Percentiles rank a stretch among this genome's conserved stretches.
Evolutionary conservation across 75 land plant genomes (phyloP).

Genomic region (Pinus taeda): DNA sequence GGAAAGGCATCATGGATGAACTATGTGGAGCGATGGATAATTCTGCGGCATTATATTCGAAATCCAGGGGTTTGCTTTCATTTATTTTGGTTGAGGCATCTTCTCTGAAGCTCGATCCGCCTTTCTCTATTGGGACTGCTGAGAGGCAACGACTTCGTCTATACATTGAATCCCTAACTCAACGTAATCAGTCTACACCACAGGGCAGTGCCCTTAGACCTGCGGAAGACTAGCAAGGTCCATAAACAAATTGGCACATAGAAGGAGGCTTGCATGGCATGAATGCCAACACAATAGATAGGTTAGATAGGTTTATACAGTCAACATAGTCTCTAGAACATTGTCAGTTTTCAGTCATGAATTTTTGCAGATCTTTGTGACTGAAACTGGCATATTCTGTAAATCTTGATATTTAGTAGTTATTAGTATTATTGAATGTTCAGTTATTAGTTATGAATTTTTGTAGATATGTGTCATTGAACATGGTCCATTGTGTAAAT

Average conservation of each 20-base stretch:
- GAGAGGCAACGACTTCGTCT: slow-evolving; percentile 35
- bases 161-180: slow-evolving; percentile 39
- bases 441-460: too few relatives aligned
- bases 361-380: too few relatives aligned
- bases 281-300: too few relatives aligned
- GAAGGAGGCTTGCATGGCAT: too few relatives aligned
- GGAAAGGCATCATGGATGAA: slow-evolving; percentile 67
- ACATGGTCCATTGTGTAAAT: too few relatives aligned
- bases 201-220: neutral
- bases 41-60: slow-evolving; percentile 45
- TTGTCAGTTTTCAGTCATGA: too few relatives aligned
- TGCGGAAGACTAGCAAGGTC: neutral
- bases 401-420: too few relatives aligned
- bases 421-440: too few relatives aligned
- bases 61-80: slow-evolving; percentile 46
- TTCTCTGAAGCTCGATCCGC: slow-evolving; percentile 45
- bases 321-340: too few relatives aligned
- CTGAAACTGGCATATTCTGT: too few relatives aligned
- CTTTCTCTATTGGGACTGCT: slow-evolving; percentile 25
- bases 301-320: too few relatives aligned
- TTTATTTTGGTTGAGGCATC: slow-evolving; percentile 55
- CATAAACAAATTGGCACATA: neutral
- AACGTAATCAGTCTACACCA: slow-evolving; percentile 20
- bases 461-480: too few relatives aligned
- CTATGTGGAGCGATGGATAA: slow-evolving; percentile 29